A percentile compares a stretch with the other conserved stretches of the same genome.
These are phyloP conservation scores for Cotoneaster glaucophyllus DNA, from an alignment of 306 rosid genomes.

Conservation along the genomic window DNA sequence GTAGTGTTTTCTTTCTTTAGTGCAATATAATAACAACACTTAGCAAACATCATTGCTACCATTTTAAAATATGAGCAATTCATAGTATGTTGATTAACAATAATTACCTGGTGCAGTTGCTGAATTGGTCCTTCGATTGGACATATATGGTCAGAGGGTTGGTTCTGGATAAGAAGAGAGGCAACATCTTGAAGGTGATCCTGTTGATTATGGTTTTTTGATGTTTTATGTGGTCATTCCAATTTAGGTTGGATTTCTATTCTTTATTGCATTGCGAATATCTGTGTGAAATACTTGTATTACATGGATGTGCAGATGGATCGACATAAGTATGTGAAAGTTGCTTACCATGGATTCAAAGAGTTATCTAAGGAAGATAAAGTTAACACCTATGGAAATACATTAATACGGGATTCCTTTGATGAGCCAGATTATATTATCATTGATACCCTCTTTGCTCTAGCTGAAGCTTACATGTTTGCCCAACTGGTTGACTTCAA, in stretches of 20 bases:
- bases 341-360: conserved; percentile 92
- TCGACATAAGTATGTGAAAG: conserved; percentile 98
- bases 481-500: conserved; percentile 85
- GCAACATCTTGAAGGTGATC: conserved; percentile 91
- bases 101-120: conserved; percentile 50
- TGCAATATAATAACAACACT: background rate
- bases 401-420: conserved; percentile 80
- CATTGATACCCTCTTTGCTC: conserved; percentile 88
- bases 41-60: background rate
- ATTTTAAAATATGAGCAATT: background rate
- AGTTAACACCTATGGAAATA: conserved; percentile 82
- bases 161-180: conserved; percentile 95
- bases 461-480: conserved; percentile 95
- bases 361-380: conserved; percentile 91
- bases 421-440: conserved; percentile 95
- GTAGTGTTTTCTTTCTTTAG: background rate
- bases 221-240: background rate
- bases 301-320: conserved; percentile 63
- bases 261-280: background rate
- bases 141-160: conserved; percentile 98
- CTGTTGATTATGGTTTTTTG: conserved; percentile 2
- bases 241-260: background rate
- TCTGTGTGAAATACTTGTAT: conserved; percentile 13
- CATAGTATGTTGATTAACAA: conserved; percentile 20
- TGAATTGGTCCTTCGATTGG: conserved; percentile 82